Evolutionary conservation across 306 rosid species (phyloP).

Genomic region (Prunus dulcis): DNA sequence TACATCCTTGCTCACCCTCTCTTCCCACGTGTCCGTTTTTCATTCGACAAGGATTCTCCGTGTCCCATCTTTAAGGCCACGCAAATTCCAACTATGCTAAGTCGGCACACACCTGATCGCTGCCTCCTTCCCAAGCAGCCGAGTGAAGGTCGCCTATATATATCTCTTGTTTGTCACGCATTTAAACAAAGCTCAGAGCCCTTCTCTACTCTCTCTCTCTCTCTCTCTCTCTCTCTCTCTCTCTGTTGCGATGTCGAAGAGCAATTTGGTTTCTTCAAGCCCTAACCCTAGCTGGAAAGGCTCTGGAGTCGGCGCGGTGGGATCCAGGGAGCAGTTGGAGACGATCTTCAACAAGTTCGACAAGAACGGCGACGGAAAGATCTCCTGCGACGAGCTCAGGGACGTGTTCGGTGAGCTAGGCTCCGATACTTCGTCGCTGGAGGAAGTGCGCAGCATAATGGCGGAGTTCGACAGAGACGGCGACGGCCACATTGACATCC

Average conservation of each 20-base stretch:
- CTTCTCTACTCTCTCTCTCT: not conserved
- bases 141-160: not conserved
- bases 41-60: not conserved
- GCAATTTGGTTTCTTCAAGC: not conserved
- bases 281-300: not conserved
- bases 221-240: not conserved
- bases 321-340: slow-evolving; percentile 35
- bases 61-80: not conserved
- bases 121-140: not conserved
- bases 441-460: slow-evolving; percentile 72
- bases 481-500: slow-evolving; percentile 73
- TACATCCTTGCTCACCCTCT: not conserved
- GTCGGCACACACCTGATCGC: not conserved
- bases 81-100: not conserved
- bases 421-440: slow-evolving; percentile 39
- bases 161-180: not conserved
- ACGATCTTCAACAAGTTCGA: slow-evolving; percentile 81
- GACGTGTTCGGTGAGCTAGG: slow-evolving; percentile 58
- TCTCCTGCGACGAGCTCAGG: slow-evolving; percentile 62
- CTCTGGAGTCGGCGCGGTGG: not conserved
- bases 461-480: slow-evolving; percentile 73
- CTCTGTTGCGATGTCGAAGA: not conserved
- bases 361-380: slow-evolving; percentile 85
- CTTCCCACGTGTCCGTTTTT: not conserved
- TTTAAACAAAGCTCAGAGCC: not conserved